These are phyloP conservation scores for Liquidambar formosana DNA, from an alignment of 164 flowering plant genomes.

Conservation along the genomic window DNA sequence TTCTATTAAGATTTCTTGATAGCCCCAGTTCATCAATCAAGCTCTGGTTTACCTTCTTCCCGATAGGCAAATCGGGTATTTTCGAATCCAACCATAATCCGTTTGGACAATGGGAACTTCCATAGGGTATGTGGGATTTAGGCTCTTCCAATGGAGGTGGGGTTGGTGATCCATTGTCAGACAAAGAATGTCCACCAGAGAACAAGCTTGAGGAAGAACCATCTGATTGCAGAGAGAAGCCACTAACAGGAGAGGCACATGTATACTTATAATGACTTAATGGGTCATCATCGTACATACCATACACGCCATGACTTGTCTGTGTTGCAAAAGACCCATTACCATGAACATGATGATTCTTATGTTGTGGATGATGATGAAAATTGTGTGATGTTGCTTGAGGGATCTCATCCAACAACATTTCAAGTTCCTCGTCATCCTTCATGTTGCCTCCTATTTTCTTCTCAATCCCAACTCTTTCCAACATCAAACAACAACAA, in stretches of 20 bases:
- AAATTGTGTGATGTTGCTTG: conserved; percentile 3
- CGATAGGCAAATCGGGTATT: conserved; percentile 9
- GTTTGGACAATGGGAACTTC: conserved; percentile 11
- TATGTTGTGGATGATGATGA: conserved; percentile 17
- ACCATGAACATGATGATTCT: conserved; percentile 12
- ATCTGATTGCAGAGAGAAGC: conserved; percentile 30
- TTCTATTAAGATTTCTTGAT: conserved; percentile 25
- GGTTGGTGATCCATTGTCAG: conserved; percentile 24
- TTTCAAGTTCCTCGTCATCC: conserved; percentile 11
- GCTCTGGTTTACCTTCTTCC: conserved; percentile 13
- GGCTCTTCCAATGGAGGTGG: conserved; percentile 22
- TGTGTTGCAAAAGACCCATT: conserved; percentile 2
- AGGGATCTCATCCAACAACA: conserved; percentile 15
- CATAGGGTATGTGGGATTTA: conserved; percentile 9
- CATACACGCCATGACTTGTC: conserved; percentile 12
- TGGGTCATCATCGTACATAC: conserved; percentile 31
- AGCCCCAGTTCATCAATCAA: conserved; percentile 29
- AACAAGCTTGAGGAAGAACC: conserved; percentile 41
- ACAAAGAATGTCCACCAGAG: conserved; percentile 32
- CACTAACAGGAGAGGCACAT: conserved; percentile 31
- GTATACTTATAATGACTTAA: conserved; percentile 12
- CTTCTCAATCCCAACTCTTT: conserved; percentile 11
- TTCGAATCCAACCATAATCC: conserved; percentile 21
- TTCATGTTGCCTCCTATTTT: conserved; percentile 3
- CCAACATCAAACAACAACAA: not conserved